phyloP scores from a whole-genome alignment of 108 stramenopile genomes.

The Parmales sp. region DNA sequence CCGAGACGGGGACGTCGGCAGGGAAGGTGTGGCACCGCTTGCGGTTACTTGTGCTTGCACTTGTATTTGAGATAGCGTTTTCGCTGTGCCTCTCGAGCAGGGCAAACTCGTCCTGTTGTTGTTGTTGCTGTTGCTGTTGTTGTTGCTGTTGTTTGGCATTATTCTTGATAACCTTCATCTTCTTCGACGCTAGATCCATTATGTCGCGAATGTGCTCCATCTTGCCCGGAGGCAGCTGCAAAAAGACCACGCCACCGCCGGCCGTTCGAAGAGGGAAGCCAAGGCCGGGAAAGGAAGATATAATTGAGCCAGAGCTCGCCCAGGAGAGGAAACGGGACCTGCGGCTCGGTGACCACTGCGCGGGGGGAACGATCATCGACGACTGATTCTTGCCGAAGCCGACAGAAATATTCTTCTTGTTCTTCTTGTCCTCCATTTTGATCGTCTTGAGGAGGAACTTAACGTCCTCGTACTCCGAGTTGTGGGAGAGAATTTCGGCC shows the following conservation, averaged over 20 bases:
- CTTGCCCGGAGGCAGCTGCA: conserved; percentile 20
- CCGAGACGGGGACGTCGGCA: not conserved
- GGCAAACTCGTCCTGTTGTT: not conserved
- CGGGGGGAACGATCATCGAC: not conserved
- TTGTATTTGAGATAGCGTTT: not conserved
- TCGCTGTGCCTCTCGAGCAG: not conserved
- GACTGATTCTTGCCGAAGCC: conserved; percentile 18
- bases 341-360: conserved; percentile 9
- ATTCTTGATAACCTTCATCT: conserved; percentile 24
- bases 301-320: conserved; percentile 32
- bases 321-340: conserved; percentile 43
- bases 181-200: conserved; percentile 23
- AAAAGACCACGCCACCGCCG: conserved; percentile 36
- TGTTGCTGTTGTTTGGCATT: not conserved
- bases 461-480: conserved; percentile 50
- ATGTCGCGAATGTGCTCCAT: conserved; percentile 18
- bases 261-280: conserved; percentile 27
- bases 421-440: conserved; percentile 19
- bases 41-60: not conserved
- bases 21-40: not conserved
- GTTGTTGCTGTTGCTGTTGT: not conserved
- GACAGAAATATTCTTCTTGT: conserved; percentile 28
- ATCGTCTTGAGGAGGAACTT: conserved; percentile 48
- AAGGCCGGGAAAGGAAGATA: too few species aligned
- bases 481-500: not conserved